Conservation (phyloP, 2,329 filamentous ascomycete species). For the Colletotrichum orchidophilum region DNA sequence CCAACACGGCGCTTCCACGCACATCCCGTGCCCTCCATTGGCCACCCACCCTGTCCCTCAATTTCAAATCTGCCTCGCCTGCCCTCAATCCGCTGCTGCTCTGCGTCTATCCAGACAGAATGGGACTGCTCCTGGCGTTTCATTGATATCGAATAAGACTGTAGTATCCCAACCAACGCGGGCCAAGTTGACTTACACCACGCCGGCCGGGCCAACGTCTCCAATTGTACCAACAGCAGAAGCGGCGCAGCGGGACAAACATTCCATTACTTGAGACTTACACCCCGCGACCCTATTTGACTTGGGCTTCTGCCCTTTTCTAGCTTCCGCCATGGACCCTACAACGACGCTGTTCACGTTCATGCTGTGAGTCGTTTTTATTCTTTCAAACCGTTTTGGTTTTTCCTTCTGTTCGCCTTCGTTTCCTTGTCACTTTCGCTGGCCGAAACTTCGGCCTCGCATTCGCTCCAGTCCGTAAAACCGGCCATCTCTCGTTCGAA, state of each 20-base stretch:
- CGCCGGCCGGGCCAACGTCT: slow-evolving; percentile 20
- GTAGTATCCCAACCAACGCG: slow-evolving; percentile 22
- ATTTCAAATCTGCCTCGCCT: slow-evolving; percentile 35
- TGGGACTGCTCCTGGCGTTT: slow-evolving; percentile 34
- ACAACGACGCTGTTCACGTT: slow-evolving; percentile 49
- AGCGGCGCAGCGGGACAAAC: neutral
- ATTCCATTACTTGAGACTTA: slow-evolving; percentile 17
- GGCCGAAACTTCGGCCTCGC: slow-evolving; percentile 26
- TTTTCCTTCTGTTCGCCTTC: slow-evolving; percentile 35
- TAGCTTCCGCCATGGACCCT: slow-evolving; percentile 59
- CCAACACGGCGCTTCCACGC: slow-evolving; percentile 44
- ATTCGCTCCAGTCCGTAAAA: slow-evolving; percentile 3
- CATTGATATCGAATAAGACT: slow-evolving; percentile 28
- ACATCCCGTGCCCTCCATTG: slow-evolving; percentile 39
- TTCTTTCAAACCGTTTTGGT: slow-evolving; percentile 36
- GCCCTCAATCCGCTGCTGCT: slow-evolving; percentile 8
- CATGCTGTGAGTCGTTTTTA: slow-evolving; percentile 62
- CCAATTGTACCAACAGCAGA: slow-evolving; percentile 13
- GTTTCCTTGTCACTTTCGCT: slow-evolving; percentile 32
- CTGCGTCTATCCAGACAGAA: slow-evolving; percentile 43
- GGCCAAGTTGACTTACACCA: slow-evolving; percentile 29
- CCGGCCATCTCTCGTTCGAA: slow-evolving; percentile 9
- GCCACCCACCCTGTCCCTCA: slow-evolving; percentile 38
- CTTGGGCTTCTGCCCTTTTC: slow-evolving; percentile 11
- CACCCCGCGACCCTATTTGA: slow-evolving; percentile 12